Evolutionary conservation across 1,284 basidiomycete genomes (phyloP), one percentile per base, ranked within the genome.

Genomic region (Puccinia hordei): DNA sequence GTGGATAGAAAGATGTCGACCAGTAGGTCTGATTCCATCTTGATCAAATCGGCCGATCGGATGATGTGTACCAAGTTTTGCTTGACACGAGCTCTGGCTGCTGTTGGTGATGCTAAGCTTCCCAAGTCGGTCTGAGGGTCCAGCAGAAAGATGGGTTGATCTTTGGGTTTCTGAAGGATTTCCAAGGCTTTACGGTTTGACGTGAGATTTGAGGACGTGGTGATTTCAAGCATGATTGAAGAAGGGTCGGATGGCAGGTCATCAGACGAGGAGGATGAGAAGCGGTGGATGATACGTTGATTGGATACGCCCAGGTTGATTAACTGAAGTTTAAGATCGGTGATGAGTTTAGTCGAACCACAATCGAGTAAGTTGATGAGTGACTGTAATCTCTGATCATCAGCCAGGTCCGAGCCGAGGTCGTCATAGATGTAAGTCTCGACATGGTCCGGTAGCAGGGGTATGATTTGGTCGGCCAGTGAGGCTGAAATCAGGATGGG

Each of bases 1-100:
- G 91, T 89, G 0, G 93, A 90, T 73, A 95, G 89, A 88, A 95
- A 96, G 22, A 91, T 15, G 35, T 46, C 76, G 8, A 69, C 41
- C 27, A 79, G 3, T 13, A 51, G 30, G 41, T 69, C 35, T 24
- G 57, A 17, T 33, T 49, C 41, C 8, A 53, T 38, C 24, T 51
- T 10, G 17, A 66, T 57, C n/a, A 78, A 38, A 9, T 68, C 24
- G 13, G 68, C 17, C 19, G 65, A 72, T 35, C 17, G 53, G 10
- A 79, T 57, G 38, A 79, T 17, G 17, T 72, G 27, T 22, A 79
- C 35, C 27, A 49, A 24, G 51, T 69, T 55, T 9, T 44, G 22
- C 17, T 61, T 44, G 33, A 22, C 9, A 17, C 30, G 19, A 24
- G 15, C 19, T 57, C 17, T 57, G 15, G 63, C 5, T n/a, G 2